A percentile compares a stretch with the other conserved stretches of the same genome.
phyloP scores from a whole-genome alignment of 2,329 filamentous ascomycete genomes.

The Scedosporium dehoogii region DNA sequence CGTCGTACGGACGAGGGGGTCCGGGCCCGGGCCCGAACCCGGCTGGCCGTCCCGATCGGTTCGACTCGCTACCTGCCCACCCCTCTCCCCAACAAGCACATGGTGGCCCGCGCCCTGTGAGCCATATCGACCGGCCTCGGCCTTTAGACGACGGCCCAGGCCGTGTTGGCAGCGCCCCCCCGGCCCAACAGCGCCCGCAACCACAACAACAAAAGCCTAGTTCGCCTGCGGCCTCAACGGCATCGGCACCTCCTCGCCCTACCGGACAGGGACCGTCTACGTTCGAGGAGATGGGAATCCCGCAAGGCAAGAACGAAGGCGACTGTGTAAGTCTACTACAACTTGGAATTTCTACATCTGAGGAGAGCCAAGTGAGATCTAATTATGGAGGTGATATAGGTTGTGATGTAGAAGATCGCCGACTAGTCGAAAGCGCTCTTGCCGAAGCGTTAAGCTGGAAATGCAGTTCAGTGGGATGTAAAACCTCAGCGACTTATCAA shows the following conservation, averaged over 20 bases:
- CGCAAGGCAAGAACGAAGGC: conserved; percentile 68
- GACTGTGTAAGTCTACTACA: conserved; percentile 67
- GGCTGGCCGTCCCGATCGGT: conserved; percentile 13
- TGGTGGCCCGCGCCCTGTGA: conserved; percentile 7
- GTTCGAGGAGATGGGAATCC: conserved; percentile 97
- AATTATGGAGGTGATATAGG: conserved; percentile 1
- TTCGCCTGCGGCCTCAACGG: conserved; percentile 15
- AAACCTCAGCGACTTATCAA: too few species aligned
- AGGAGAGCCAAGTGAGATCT: background rate
- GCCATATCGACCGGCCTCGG: conserved; percentile 14
- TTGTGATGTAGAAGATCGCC: background rate
- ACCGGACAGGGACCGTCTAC: conserved; percentile 70
- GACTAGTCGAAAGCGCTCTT: background rate
- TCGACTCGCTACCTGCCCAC: conserved; percentile 10
- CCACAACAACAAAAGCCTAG: conserved; percentile 10
- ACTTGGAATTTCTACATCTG: background rate
- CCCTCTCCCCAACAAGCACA: background rate
- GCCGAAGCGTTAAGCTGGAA: too few species aligned
- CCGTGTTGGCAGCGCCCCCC: conserved; percentile 28
- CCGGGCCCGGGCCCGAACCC: conserved; percentile 13
- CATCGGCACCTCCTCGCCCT: conserved; percentile 24
- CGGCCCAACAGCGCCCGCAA: conserved; percentile 18
- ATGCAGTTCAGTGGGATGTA: too few species aligned
- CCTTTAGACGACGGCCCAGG: conserved; percentile 15
- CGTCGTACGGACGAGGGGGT: conserved; percentile 16